These are phyloP conservation scores for Colletotrichum destructivum DNA, from an alignment of 2,329 filamentous ascomycete genomes.

Conservation along the genomic window DNA sequence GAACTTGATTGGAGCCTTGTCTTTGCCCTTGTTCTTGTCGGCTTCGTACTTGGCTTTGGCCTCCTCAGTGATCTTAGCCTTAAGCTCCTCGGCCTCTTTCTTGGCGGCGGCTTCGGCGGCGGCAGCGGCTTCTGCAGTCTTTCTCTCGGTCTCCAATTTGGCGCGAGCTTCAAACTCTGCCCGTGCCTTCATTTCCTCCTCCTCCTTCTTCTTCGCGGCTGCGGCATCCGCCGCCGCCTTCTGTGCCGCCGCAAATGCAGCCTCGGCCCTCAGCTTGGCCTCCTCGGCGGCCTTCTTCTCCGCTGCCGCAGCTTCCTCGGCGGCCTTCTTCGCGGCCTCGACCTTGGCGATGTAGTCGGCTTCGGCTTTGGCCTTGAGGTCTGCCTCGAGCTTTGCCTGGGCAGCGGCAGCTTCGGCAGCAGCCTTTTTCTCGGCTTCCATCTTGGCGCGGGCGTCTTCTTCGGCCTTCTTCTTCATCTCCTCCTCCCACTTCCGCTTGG, in stretches of 20 bases:
- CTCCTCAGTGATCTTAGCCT: conserved; percentile 70
- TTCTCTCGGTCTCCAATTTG: conserved; percentile 52
- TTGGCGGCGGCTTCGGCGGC: conserved; percentile 60
- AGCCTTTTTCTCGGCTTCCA: conserved; percentile 57
- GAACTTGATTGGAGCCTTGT: conserved; percentile 85
- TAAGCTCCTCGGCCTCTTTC: conserved; percentile 66
- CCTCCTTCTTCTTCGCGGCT: conserved; percentile 52
- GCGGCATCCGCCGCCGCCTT: conserved; percentile 47
- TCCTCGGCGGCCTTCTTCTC: conserved; percentile 49
- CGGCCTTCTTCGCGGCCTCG: conserved; percentile 57
- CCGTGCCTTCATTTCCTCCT: conserved; percentile 54
- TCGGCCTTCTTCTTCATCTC: conserved; percentile 56
- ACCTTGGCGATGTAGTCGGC: conserved; percentile 47
- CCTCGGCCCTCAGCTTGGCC: conserved; percentile 56
- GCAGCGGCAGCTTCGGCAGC: conserved; percentile 57
- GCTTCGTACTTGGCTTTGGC: conserved; percentile 65
- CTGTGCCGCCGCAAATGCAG: conserved; percentile 58
- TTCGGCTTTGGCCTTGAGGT: conserved; percentile 56
- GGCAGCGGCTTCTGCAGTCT: conserved; percentile 46
- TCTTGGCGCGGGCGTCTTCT: conserved; percentile 56
- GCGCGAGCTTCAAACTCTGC: conserved; percentile 51
- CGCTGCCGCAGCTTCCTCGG: conserved; percentile 57
- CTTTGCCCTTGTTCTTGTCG: conserved; percentile 63
- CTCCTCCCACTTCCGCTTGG: conserved; percentile 45
- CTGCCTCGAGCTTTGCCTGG: conserved; percentile 50